Conservation (phyloP, 2,329 filamentous ascomycete species). For the Pseudocercospora macadamiae region DNA sequence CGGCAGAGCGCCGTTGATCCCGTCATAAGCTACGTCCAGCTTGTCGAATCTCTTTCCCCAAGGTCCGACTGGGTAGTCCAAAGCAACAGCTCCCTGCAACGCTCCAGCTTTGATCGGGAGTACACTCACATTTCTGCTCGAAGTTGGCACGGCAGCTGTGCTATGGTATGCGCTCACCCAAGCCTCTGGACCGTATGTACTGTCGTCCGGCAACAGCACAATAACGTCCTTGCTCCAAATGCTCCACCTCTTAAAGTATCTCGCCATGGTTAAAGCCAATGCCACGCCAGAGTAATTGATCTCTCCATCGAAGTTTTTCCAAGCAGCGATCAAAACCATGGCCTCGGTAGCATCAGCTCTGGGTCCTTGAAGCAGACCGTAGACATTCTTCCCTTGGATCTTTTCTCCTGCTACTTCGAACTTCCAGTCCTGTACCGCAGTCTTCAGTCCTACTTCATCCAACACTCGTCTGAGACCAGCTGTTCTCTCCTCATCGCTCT, state of each 20-base stretch:
- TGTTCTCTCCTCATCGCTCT: conserved; percentile 42
- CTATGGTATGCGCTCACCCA: conserved; percentile 99
- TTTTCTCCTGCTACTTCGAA: conserved; percentile 77
- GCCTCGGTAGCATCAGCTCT: conserved; percentile 96
- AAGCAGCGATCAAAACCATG: conserved; percentile 87
- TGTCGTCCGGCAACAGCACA: conserved; percentile 85
- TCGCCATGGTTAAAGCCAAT: conserved; percentile 79
- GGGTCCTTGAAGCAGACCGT: conserved; percentile 89
- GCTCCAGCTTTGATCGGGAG: conserved; percentile 90
- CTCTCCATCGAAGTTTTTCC: conserved; percentile 77
- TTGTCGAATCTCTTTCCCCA: conserved; percentile 82
- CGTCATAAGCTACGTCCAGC: conserved; percentile 91
- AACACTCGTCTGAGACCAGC: conserved; percentile 72
- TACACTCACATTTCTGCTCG: conserved; percentile 60
- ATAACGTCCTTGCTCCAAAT: conserved; percentile 99
- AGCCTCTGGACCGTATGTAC: conserved; percentile 85
- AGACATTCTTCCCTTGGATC: conserved; percentile 84
- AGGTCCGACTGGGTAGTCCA: conserved; percentile 75
- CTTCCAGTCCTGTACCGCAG: conserved; percentile 83
- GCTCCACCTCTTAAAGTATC: conserved; percentile 98
- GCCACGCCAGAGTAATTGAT: conserved; percentile 87
- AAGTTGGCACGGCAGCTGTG: conserved; percentile 68
- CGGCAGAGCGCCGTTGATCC: conserved; percentile 90
- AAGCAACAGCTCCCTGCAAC: conserved; percentile 86
- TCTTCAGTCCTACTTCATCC: conserved; percentile 78